Percentiles rank a stretch among this genome's conserved stretches.
Conservation (phyloP, 2,329 filamentous ascomycete genomes). For the Sporothrix schenckii region DNA sequence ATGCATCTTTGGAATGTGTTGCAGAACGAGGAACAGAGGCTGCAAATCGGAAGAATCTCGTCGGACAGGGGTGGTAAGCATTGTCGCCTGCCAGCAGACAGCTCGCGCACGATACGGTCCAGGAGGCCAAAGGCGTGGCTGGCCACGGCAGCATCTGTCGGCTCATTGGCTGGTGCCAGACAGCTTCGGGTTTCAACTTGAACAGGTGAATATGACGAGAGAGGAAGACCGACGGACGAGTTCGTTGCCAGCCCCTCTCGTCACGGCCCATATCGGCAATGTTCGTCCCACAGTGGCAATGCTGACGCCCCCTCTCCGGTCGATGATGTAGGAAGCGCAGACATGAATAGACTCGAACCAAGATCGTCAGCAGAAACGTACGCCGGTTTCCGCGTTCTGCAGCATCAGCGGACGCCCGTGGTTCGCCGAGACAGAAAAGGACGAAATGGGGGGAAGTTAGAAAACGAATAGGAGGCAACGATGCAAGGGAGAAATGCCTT, state of each 20-base stretch:
- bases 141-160: not conserved
- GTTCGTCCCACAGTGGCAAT: conserved; percentile 1
- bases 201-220: not conserved
- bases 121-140: conserved; percentile 13
- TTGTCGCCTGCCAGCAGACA: not conserved
- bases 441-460: not conserved
- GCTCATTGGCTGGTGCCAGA: conserved; percentile 14
- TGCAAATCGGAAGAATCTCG: not conserved
- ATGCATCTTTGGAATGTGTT: not conserved
- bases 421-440: conserved; percentile 3
- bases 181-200: conserved; percentile 3
- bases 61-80: conserved; percentile 10
- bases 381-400: conserved; percentile 15
- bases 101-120: conserved; percentile 7
- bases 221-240: not conserved
- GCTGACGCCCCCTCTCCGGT: conserved; percentile 3
- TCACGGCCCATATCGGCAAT: conserved; percentile 15
- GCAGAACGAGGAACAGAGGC: not conserved
- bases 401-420: conserved; percentile 11
- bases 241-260: not conserved
- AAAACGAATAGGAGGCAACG: not conserved
- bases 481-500: conserved; percentile 9
- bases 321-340: too few species aligned
- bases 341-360: not conserved
- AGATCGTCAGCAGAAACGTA: conserved; percentile 20